Evolutionary conservation across 352 stramenopile species (phyloP), one percentile per base, ranked within the genome.

Genomic region (Pythium insidiosum): DNA sequence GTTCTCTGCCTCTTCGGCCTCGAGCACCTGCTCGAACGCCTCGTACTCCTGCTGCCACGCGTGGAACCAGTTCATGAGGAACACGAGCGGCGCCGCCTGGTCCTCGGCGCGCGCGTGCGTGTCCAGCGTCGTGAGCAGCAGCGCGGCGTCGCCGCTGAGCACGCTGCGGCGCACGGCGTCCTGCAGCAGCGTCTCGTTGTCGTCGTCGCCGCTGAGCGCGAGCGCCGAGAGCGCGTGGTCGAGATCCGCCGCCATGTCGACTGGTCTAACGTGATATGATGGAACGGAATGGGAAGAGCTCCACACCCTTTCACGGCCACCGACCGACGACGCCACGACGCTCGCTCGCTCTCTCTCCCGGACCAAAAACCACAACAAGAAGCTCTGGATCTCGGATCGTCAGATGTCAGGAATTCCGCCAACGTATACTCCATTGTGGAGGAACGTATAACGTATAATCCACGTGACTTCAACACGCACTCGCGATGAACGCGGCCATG

Each of bases 31-130:
- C 44, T 80, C 69, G 38, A 87, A 85, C 25, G 74, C 69, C 45
- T 92, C 77, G 63, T 88, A 92, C 61, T 92, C 74, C 44, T 87
- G 80, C 54, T 92, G 80, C 80, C 80, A 92, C 43, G 66, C 74
- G 63, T 92, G 74, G 54, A 92, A 75, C 73, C 74, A 92, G 38
- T 92, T 63, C 80, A 92, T 89, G 46, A 92, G 63, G 47, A 66
- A 83, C 38, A 82, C 57, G 16, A 90, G 61, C 39, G 72, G 74
- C 24, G 65, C 40, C 31, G 60, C 59, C 23, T 59, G 13, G 26
- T 26, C 23, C 18, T 21, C 41, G 15, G 43, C 62, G 11, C 50
- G 46, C 34, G 26, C 50, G 31, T 69, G 49, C 10, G 47, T 39
- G 3, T 45, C 43, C 12, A 72, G 40, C 42, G 68, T 47, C 24